Evolutionary conservation across 495 filamentous ascomycete species (phyloP), one percentile per base, ranked within the genome.

Genomic region (Penicillium turbatum): DNA sequence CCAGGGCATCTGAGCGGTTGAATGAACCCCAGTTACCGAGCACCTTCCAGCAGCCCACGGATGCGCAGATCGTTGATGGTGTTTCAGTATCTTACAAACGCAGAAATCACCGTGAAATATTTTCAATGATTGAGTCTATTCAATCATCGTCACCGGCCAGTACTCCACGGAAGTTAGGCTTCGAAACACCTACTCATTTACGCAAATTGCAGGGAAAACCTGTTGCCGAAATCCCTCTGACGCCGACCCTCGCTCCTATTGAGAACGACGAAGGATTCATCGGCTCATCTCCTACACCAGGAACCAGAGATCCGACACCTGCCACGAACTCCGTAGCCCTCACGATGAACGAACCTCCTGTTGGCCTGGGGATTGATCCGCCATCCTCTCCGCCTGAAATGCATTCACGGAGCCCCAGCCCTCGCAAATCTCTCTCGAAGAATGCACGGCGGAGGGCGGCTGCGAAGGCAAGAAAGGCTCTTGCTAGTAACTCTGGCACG

Each of bases 241-340:
- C 81, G 12, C 80, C 80, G 13, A 78, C 69, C 13, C 65, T 81
- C 11, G 61, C 62, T n/a, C 47, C 68, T 39, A 51, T 62, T 26
- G 60, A 76, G 44, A 61, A 72, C 59, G 60, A 84, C 63, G 80
- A 87, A 65, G 79, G 82, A 13, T 89, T 82, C 58, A 74, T 92
- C 37, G 82, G 81, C 3, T 95, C 88, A n/a, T 93, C 90, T 8
- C 90, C 90, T 1, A 95, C 90, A 0, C 89, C 89, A 7, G 61
- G 73, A 65, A 66, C 83, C 61, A 71, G 72, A 54, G 67, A 69
- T 24, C 66, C 65, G 48, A 62, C 66, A 17, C 64, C 65, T 6
- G 53, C 66, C 11, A 39, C 44, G 27, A 61, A 54, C 13, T 57
- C 61, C 1, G 55, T 66, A 13, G 43, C 51, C 9, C 41, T 44